Conservation (phyloP, 305 asterid species). For the Fraxinus albicans region DNA sequence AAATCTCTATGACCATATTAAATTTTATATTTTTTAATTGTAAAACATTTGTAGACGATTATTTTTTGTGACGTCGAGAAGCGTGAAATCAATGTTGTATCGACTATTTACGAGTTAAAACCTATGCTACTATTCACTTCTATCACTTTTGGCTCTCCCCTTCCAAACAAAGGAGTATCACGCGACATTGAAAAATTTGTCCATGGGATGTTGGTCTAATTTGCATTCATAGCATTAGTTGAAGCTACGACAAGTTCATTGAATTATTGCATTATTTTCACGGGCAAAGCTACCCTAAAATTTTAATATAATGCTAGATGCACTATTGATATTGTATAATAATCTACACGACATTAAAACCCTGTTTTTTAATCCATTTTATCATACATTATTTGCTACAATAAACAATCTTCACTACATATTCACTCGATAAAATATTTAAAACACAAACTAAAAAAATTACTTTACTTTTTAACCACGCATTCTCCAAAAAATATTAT, state of each 20-base stretch:
- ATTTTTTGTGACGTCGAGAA: background rate
- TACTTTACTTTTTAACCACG: too few relatives aligned
- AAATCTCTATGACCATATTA: background rate
- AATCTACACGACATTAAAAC: too few relatives aligned
- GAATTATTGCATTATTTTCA: background rate
- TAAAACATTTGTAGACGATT: background rate
- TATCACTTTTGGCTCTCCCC: background rate
- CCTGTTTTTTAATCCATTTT: too few relatives aligned
- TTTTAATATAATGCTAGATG: background rate
- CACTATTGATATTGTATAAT: too few relatives aligned
- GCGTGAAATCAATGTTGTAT: background rate
- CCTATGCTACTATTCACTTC: background rate
- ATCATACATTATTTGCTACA: too few relatives aligned
- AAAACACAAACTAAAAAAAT: too few relatives aligned
- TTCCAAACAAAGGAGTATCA: background rate
- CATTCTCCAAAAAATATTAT: too few relatives aligned
- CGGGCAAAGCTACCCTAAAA: background rate
- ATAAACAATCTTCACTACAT: too few relatives aligned
- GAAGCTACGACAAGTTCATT: background rate
- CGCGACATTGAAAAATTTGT: background rate
- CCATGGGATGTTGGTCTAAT: background rate
- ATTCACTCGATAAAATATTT: too few relatives aligned
- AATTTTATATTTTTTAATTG: background rate
- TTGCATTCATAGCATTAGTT: background rate
- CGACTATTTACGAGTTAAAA: background rate